Conservation (phyloP, 257 asterid genomes). For the Haberlea rhodopensis region DNA sequence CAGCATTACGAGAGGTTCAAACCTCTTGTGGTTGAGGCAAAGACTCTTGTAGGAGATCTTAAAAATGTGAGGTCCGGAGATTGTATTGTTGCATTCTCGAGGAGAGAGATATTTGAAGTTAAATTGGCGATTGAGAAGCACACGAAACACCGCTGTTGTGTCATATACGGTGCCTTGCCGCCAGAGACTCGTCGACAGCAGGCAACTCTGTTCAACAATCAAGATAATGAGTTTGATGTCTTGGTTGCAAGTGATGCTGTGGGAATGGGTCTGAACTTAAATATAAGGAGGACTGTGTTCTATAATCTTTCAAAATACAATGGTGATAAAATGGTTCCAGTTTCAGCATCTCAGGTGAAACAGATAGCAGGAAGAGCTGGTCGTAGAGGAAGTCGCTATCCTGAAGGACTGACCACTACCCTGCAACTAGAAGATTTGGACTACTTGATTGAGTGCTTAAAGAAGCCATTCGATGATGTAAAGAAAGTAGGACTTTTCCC, state of each 20-base stretch:
- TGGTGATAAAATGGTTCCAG: conserved; percentile 80
- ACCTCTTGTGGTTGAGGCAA: conserved; percentile 90
- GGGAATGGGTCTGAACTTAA: conserved; percentile 95
- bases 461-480: conserved; percentile 81
- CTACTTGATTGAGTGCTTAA: conserved; percentile 74
- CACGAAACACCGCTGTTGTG: conserved; percentile 85
- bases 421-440: conserved; percentile 72
- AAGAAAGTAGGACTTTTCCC: conserved; percentile 92
- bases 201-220: conserved; percentile 77
- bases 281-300: conserved; percentile 75
- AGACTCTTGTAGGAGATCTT: conserved; percentile 78
- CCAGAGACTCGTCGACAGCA: conserved; percentile 95
- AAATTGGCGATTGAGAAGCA: conserved; percentile 80
- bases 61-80: conserved; percentile 83
- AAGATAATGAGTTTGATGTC: conserved; percentile 64
- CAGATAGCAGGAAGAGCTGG: conserved; percentile 99
- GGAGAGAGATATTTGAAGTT: conserved; percentile 91
- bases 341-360: conserved; percentile 87
- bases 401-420: conserved; percentile 88
- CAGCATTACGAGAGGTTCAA: conserved; percentile 76
- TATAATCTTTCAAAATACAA: conserved; percentile 68
- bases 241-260: conserved; percentile 97
- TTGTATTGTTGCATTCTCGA: conserved; percentile 91
- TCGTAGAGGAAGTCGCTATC: conserved; percentile 87
- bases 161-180: conserved; percentile 90